Conservation (phyloP, 2,329 filamentous ascomycete species). For the Talaromyces sp. region DNA sequence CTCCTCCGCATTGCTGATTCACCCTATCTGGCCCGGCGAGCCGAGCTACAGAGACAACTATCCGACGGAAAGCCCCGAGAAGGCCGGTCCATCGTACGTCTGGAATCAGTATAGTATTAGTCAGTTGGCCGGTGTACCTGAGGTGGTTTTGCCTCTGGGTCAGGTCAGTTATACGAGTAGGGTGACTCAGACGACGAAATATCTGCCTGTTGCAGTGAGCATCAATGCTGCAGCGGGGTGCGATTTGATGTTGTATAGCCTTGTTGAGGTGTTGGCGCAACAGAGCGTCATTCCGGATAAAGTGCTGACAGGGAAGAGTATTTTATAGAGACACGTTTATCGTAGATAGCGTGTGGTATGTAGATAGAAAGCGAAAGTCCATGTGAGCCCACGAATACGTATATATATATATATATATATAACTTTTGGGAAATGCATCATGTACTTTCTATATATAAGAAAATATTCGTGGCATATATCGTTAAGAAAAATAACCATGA, state of each 20-base stretch:
- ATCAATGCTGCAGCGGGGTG: background rate
- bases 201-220: background rate
- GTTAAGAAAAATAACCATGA: no score
- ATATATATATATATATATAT: no score
- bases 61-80: background rate
- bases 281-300: background rate
- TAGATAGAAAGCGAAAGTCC: no score
- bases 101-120: constrained; percentile 2
- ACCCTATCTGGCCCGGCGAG: background rate
- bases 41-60: background rate
- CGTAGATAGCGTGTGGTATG: background rate
- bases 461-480: no score
- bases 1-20: constrained; percentile 6
- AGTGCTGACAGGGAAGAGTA: background rate
- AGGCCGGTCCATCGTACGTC: constrained; percentile 1
- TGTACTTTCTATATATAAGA: no score
- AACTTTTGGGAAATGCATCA: no score
- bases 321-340: background rate
- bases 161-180: background rate
- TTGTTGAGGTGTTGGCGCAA: background rate
- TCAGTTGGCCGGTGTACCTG: constrained; percentile 2
- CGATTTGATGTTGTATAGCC: background rate
- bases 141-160: constrained; percentile 1
- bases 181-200: background rate
- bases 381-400: no score